phyloP scores from a whole-genome alignment of 805 yeast genomes.

The Teunomyces tritomae region DNA sequence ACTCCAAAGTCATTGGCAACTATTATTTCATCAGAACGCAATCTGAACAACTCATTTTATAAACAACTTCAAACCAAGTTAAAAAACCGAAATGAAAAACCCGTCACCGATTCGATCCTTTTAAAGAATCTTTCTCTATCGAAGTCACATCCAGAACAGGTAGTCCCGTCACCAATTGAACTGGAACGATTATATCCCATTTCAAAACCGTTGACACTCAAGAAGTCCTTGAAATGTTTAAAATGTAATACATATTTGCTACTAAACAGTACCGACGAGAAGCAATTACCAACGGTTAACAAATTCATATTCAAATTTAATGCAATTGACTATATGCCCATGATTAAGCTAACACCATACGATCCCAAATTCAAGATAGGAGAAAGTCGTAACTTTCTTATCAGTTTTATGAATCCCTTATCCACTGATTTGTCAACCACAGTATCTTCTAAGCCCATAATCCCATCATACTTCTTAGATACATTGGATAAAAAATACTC shows the following conservation, averaged over 20 bases:
- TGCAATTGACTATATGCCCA: constrained; percentile 36
- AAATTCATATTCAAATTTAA: constrained; percentile 30
- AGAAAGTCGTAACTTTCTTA: constrained; percentile 16
- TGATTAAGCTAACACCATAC: constrained; percentile 13
- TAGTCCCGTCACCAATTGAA: background rate
- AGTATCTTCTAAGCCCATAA: constrained; percentile 21
- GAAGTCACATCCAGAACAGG: background rate
- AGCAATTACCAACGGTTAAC: constrained; percentile 18
- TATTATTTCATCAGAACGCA: constrained; percentile 18
- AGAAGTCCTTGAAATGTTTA: constrained; percentile 25
- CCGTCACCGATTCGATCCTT: background rate
- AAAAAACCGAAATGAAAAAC: background rate
- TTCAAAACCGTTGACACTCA: constrained; percentile 17
- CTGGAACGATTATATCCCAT: background rate
- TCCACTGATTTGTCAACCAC: constrained; percentile 17
- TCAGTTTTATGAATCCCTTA: constrained; percentile 34
- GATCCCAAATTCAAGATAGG: constrained; percentile 9
- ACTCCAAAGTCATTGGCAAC: constrained; percentile 41
- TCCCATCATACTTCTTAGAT: constrained; percentile 12
- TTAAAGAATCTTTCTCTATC: constrained; percentile 11
- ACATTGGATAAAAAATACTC: background rate
- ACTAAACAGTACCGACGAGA: constrained; percentile 24
- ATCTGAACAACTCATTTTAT: background rate
- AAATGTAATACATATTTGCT: constrained; percentile 26
- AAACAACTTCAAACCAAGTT: background rate